These are phyloP conservation scores for Vaccinium myrtillus DNA, from an alignment of 148 eudicot genomes.

Conservation along the genomic window DNA sequence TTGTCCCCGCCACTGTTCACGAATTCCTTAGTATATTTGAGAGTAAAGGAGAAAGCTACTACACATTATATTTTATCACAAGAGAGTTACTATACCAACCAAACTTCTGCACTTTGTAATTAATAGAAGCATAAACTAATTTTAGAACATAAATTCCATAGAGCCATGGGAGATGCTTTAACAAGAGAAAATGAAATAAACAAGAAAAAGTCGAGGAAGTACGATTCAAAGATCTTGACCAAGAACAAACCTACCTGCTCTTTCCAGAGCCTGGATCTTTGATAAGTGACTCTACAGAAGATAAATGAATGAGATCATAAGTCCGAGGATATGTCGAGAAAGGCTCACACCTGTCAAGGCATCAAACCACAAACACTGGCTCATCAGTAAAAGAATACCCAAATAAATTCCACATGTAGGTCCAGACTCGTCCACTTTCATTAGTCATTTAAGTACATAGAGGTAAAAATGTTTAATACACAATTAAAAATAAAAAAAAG, in stretches of 20 bases:
- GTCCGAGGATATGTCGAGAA: slow-evolving; percentile 99
- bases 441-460: background rate
- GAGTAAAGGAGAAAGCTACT: background rate
- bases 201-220: background rate
- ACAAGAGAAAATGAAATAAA: background rate
- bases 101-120: background rate
- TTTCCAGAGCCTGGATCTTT: slow-evolving; percentile 72
- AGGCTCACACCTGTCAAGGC: slow-evolving; percentile 84
- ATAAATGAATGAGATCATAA: slow-evolving; percentile 82
- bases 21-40: background rate
- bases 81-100: background rate
- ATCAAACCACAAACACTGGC: slow-evolving; percentile 20
- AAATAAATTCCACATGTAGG: background rate
- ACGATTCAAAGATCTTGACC: background rate
- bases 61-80: background rate
- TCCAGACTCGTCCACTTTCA: background rate
- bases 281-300: slow-evolving; percentile 71
- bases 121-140: background rate
- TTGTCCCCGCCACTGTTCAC: background rate
- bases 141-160: background rate
- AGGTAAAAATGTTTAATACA: background rate
- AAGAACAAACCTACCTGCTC: slow-evolving; percentile 49
- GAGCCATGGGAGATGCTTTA: background rate
- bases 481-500: background rate
- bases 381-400: background rate